Base-by-base conservation (phyloP, 768 basidiomycete genomes). In the Boletellus ananiceps region DNA sequence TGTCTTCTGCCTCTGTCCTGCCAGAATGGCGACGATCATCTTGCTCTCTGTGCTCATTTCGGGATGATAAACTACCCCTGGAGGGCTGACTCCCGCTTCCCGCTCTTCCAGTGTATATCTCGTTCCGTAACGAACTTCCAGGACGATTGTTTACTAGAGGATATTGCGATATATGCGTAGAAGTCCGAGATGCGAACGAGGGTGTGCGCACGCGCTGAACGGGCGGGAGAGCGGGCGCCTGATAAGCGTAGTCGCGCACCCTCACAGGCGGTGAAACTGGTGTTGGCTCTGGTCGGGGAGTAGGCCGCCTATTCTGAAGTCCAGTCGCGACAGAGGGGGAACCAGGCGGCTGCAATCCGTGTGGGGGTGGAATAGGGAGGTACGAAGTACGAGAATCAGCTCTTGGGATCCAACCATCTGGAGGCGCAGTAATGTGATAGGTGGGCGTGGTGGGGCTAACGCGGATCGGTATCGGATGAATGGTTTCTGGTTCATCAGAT, bases 141-240 rank as follows among this genome's bases (percentile, higher is more conserved):
- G 60, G 54, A 13, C 59, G 60, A 32, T 61, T 63, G 31, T 54
- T 63, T 4, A 68, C 58, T 1, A 68, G 34, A 36, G 68, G 68
- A 29, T 62, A 66, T 39, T 68, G 68, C 6, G 66, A 68, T 9
- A 68, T 47, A 27, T 62, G 61, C 3, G 64, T 66, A 8, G 66
- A 68, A 11, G 63, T 54, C 2, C 55, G 66, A 2, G 68, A 67
- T 19, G 51, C 34, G 1, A 55, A 23, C 13, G 66, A 69, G 5
- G 64, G 43, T 3, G 61, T 46, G 40, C 46, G 65, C 18, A 43
- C 41, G 8, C 29, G 53, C 18, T 48, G 57, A 16, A 57, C 18
- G 8, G 51, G 46, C 8, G 54, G 42, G 5, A 51, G 55, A 38
- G 31, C 42, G 25, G 57, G 27, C 15, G 50, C 8, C 18, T 57